phyloP scores from a whole-genome alignment of 192 early-diverging fungal genomes.

The Gonapodya prolifera region DNA sequence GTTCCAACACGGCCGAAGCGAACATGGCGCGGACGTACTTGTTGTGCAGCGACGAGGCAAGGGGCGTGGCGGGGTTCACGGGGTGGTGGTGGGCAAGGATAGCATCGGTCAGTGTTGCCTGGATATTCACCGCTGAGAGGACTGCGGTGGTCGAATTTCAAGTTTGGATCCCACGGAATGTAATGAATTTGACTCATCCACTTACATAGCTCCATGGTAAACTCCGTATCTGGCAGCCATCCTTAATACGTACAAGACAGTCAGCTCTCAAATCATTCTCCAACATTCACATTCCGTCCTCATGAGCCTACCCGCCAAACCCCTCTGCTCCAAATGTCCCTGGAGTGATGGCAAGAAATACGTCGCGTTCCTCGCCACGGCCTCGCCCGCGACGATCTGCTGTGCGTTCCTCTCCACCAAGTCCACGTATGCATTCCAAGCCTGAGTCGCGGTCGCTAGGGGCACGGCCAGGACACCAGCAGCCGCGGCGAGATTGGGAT shows the following conservation, averaged over 20 bases:
- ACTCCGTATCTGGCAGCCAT: background rate
- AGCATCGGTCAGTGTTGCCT: background rate
- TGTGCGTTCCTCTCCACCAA: background rate
- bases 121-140: background rate
- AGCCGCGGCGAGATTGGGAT: background rate
- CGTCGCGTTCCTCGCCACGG: background rate
- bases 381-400: background rate
- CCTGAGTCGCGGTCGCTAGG: background rate
- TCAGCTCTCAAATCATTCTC: too few species aligned
- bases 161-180: background rate
- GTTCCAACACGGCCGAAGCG: background rate
- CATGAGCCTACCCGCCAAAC: background rate
- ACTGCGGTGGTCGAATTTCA: background rate
- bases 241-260: background rate
- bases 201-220: background rate
- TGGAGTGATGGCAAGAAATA: background rate
- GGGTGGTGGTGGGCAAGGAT: background rate
- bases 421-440: background rate
- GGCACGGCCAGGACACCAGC: background rate
- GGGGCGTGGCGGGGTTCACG: background rate
- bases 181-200: background rate
- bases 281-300: too few species aligned
- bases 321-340: background rate
- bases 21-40: background rate
- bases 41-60: background rate